Evolutionary conservation across 371 early-diverging fungal species (phyloP), one percentile per base, ranked within the genome.

Genomic region (Lichtheimia hyalospora): DNA sequence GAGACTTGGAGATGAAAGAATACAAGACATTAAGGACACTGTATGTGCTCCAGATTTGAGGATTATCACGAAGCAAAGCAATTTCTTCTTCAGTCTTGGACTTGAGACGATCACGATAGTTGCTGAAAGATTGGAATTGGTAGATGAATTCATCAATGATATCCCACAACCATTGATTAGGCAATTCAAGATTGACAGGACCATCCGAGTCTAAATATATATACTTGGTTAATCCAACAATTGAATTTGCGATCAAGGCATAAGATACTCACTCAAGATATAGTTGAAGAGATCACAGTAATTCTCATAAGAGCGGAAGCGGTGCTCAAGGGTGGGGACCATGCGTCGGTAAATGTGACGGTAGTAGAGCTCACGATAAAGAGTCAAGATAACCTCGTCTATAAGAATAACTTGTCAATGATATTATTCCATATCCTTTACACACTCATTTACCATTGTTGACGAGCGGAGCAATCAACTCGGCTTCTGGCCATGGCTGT

Each of bases 91-190:
- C 89, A 24, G 82, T 73, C 77, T 92, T 92, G 81, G 78, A 89
- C 81, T 87, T 85, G 60, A 87, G 74, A 60, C 93, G 91, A 77
- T 87, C 92, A 60, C 96, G 90, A 82, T 88, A 96, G 68, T 90
- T 88, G 79, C 95, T 92, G 86, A 94, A 97, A 49, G 95, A 88
- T 82, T 97, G 96, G 90, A 94, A 97, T 83, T 97, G 97, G 75
- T 95, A 97, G 64, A 97, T 95, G 77, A 97, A 96, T 81, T 97
- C 97, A 69, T 97, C 97, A 67, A 97, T 94, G 68, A 97, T 96
- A 78, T 97, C 97, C 96, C 96, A 97, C 52, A 97, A 83, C 97
- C 97, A 97, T 81, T 95, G 95, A 81, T 93, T 95, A 28, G 97
- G 97, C 63, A 97, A 87, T 79, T 97, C 97, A 52, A 94, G 80